Evolutionary conservation across 768 basidiomycete genomes (phyloP).

Genomic region (Floccularia luteovirens): DNA sequence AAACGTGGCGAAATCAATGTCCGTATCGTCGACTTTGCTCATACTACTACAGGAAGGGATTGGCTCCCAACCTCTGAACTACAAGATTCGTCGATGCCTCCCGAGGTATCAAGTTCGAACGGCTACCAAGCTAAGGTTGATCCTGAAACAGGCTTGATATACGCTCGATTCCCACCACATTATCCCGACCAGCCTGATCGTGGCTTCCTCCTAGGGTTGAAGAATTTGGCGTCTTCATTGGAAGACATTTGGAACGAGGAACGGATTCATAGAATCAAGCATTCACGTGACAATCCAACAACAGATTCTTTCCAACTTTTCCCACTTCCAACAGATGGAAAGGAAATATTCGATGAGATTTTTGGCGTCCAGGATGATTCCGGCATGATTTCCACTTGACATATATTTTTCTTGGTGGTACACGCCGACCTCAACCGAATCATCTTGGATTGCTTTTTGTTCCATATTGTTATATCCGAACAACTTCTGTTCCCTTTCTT

Average conservation of each 20-base stretch:
- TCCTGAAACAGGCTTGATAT: conserved; percentile 72
- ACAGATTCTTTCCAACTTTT: conserved; percentile 44
- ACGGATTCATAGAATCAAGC: conserved; percentile 60
- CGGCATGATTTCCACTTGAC: conserved; percentile 70
- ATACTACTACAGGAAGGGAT: conserved; percentile 93
- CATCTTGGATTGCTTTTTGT: too few species aligned
- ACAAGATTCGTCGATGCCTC: conserved; percentile 36
- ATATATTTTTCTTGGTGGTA: conserved; percentile 2
- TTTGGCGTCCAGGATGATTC: conserved; percentile 61
- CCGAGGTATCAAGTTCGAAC: conserved; percentile 42
- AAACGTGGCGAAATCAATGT: conserved; percentile 91
- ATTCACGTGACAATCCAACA: conserved; percentile 48
- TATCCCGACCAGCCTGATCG: conserved; percentile 86
- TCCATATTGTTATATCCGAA: too few species aligned
- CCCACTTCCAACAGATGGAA: conserved; percentile 61
- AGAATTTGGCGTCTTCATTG: conserved; percentile 68
- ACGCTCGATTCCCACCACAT: conserved; percentile 92
- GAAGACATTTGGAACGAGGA: conserved; percentile 88
- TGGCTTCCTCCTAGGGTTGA: conserved; percentile 89
- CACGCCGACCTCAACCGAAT: conserved; percentile 3
- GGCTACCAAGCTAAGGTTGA: conserved; percentile 83
- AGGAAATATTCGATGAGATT: conserved; percentile 73
- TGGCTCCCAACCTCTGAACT: conserved; percentile 63
- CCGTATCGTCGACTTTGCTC: conserved; percentile 97
- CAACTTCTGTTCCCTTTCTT: too few species aligned